Evolutionary conservation across 805 yeast genomes (phyloP).

Genomic region (Ogataea glucozyma): DNA sequence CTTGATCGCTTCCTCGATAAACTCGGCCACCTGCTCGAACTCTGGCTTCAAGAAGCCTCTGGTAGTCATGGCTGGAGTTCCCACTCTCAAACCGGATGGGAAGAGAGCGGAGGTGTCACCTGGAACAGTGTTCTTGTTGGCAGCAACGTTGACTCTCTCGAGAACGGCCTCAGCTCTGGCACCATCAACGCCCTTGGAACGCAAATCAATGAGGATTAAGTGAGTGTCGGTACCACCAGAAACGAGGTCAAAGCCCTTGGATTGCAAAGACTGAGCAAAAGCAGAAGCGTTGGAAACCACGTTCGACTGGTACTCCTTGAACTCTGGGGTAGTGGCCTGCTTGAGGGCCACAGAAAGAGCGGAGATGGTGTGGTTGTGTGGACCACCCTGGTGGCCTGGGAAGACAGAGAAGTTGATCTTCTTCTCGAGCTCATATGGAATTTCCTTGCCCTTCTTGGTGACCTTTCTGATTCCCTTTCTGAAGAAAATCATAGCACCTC

Average conservation of each 20-base stretch:
- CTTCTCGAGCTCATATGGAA: constrained; percentile 82
- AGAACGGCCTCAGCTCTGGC: constrained; percentile 91
- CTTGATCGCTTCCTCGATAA: constrained; percentile 76
- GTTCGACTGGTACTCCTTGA: constrained; percentile 77
- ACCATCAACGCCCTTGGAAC: constrained; percentile 83
- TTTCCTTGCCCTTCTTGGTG: constrained; percentile 83
- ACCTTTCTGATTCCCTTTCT: constrained; percentile 89
- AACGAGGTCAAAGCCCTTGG: constrained; percentile 74
- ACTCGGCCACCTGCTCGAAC: constrained; percentile 76
- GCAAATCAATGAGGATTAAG: constrained; percentile 80
- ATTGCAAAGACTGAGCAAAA: constrained; percentile 66
- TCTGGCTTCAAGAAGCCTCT: constrained; percentile 84
- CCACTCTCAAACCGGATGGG: constrained; percentile 95
- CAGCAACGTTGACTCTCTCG: constrained; percentile 89
- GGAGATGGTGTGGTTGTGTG: constrained; percentile 96
- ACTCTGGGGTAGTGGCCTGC: constrained; percentile 89
- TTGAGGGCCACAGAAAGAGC: constrained; percentile 94
- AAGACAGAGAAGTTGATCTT: constrained; percentile 94
- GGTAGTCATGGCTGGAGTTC: constrained; percentile 98
- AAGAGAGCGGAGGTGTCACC: constrained; percentile 94
- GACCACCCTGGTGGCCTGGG: constrained; percentile 99
- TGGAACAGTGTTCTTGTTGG: constrained; percentile 94
- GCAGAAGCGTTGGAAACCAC: constrained; percentile 80
- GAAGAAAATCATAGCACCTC: constrained; percentile 98
- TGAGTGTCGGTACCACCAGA: constrained; percentile 96